Base-by-base conservation (phyloP, 441 rosid genomes). In the Erysimum pusillum region DNA sequence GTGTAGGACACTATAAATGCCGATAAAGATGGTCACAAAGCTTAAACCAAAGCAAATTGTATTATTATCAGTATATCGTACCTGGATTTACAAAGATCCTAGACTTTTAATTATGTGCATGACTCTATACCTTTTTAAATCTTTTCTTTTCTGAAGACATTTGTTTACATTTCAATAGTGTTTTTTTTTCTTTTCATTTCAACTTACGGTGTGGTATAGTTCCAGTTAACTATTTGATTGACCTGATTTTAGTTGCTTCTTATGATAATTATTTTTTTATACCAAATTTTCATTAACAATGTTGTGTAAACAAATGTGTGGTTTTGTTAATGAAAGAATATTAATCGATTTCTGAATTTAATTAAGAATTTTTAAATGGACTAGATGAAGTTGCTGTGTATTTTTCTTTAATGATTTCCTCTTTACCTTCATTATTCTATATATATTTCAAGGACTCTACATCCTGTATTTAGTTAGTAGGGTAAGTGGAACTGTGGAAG, bases 21-120 rank as follows among this genome's bases (percentile, higher is more conserved):
- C 71, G 76, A 57, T 17, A 57, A 77, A 77, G 67, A 71, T 63
- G 76, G 80, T 77, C 63, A 70, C 45, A 41, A 35, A 36, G 25
- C 20, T 42, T 14, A 69, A 44, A 52, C 64, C 57, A 68, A n/a
- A 34, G 32, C 20, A 44, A 68, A 52, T 39, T 14, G 56, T 67
- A 10, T 42, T 5, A 22, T 45, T 34, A 51, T 51, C n/a, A n/a
- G n/a, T n/a, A 63, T 69, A 34, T 32, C 10, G 48, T 75, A 59
- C 74, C 46, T 59, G 38, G 25, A 49, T 67, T 67, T 28, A 25
- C 35, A 36, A 67, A 38, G 38, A 67, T 38, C 58, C 41, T 63
- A 57, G 60, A 49, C 60, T 58, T 67, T 49, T 46, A 57, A 66
- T 46, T 25, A 35, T 17, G 7, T 20, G 32, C 66, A 56, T 52